Evolutionary conservation across 192 early-diverging fungal species (phyloP).

Genomic region (Backusella morwellensis): DNA sequence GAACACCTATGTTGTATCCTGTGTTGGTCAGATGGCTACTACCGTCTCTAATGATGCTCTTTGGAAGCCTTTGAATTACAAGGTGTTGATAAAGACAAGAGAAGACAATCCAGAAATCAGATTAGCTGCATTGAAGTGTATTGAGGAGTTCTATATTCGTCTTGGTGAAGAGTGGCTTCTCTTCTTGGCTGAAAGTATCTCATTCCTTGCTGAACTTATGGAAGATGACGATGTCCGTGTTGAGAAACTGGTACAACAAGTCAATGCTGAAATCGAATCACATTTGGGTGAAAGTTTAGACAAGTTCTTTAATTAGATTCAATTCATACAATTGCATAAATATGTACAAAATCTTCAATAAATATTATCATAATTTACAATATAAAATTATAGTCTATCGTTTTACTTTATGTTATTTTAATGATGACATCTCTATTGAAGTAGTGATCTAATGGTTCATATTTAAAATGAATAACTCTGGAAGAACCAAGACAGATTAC

Average conservation of each 20-base stretch:
- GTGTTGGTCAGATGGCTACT: slow-evolving; percentile 77
- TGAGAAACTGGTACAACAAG: slow-evolving; percentile 76
- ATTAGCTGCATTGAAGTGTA: slow-evolving; percentile 61
- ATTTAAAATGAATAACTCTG: too few species aligned
- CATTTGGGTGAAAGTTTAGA: slow-evolving; percentile 89
- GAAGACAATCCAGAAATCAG: slow-evolving; percentile 68
- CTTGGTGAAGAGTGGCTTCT: slow-evolving; percentile 94
- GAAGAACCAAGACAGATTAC: too few species aligned
- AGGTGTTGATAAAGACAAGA: slow-evolving; percentile 76
- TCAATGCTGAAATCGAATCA: slow-evolving; percentile 83
- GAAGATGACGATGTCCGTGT: slow-evolving; percentile 91
- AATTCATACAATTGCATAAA: background rate
- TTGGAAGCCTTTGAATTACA: slow-evolving; percentile 89
- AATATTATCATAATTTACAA: background rate
- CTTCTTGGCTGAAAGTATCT: slow-evolving; percentile 92
- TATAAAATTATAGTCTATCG: background rate
- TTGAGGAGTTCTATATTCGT: slow-evolving; percentile 81
- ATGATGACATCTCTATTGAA: background rate
- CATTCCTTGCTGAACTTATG: slow-evolving; percentile 91
- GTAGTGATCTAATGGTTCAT: background rate
- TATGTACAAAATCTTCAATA: background rate
- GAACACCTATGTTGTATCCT: slow-evolving; percentile 67
- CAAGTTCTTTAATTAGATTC: slow-evolving; percentile 71
- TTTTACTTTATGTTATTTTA: background rate
- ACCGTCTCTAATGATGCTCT: slow-evolving; percentile 72